Percentiles rank a stretch among this genome's conserved stretches.
Evolutionary conservation across 2,329 filamentous ascomycete genomes (phyloP).

Genomic region (Fusarium sp.): DNA sequence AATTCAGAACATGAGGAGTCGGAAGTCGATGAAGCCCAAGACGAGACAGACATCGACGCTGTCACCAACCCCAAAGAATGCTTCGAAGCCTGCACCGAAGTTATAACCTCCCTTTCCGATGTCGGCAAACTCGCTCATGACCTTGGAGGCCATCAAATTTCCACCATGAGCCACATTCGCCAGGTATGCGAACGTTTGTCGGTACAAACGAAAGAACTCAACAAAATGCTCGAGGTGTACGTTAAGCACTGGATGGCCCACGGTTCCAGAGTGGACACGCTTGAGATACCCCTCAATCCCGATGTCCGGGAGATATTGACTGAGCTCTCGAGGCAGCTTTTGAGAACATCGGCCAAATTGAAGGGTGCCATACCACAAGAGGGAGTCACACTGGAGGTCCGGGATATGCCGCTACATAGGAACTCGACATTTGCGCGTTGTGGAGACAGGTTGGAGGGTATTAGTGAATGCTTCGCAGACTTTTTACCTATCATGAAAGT

Average conservation of each 20-base stretch:
- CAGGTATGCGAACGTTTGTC: slow-evolving; percentile 27
- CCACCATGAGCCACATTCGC: slow-evolving; percentile 30
- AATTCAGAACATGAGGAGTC: neutral
- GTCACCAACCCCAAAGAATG: slow-evolving; percentile 15
- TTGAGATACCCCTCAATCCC: slow-evolving; percentile 32
- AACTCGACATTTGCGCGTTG: slow-evolving; percentile 18
- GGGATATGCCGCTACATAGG: slow-evolving; percentile 22
- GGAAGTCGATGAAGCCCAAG: neutral
- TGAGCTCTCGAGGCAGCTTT: slow-evolving; percentile 4
- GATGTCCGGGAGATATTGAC: slow-evolving; percentile 29
- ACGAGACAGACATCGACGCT: neutral
- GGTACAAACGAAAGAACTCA: slow-evolving; percentile 29
- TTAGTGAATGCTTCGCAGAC: neutral
- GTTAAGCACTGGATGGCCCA: slow-evolving; percentile 26
- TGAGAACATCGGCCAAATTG: neutral
- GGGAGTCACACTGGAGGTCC: neutral
- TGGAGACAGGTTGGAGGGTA: slow-evolving; percentile 21
- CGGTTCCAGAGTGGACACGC: slow-evolving; percentile 10
- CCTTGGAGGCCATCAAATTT: slow-evolving; percentile 27
- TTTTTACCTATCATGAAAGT: slow-evolving; percentile 42
- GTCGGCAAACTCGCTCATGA: slow-evolving; percentile 4
- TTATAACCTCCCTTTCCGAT: neutral
- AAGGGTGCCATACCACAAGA: neutral
- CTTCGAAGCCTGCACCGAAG: slow-evolving; percentile 12
- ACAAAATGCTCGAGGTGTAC: slow-evolving; percentile 33